phyloP scores from a whole-genome alignment of 2,329 filamentous ascomycete genomes.

The Phialophora expanda region DNA sequence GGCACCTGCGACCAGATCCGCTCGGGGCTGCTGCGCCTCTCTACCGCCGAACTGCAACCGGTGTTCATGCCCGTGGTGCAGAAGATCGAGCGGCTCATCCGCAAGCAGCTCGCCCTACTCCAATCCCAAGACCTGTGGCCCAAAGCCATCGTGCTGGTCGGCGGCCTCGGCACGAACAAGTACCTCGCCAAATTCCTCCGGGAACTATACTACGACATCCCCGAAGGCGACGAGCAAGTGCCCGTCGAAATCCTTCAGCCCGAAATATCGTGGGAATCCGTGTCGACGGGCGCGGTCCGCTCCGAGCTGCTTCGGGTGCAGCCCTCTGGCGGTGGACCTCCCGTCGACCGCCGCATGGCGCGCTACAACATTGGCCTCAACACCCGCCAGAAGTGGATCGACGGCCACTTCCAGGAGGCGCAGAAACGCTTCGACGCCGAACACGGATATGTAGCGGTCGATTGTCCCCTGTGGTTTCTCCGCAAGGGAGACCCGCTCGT shows the following conservation, averaged over 20 bases:
- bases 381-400: neutral
- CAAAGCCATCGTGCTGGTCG: neutral
- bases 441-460: neutral
- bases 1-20: neutral
- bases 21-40: neutral
- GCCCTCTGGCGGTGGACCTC: neutral
- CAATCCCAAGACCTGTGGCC: neutral
- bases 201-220: neutral
- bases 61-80: neutral
- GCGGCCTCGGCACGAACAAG: neutral
- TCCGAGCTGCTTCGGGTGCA: neutral
- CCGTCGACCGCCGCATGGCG: constrained; percentile 1
- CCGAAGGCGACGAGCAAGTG: constrained; percentile 1
- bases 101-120: neutral
- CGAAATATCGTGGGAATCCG: neutral
- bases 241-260: neutral
- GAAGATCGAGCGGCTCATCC: constrained; percentile 1
- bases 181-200: neutral
- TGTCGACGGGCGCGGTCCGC: neutral
- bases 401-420: neutral
- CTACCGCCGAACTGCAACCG: neutral
- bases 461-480: neutral
- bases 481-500: neutral
- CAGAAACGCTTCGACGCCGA: constrained; percentile 1
- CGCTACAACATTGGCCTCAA: constrained; percentile 3